Evolutionary conservation across 352 stramenopile genomes (phyloP), one percentile per base, ranked within the genome.

Genomic region (Phytophthora pini): DNA sequence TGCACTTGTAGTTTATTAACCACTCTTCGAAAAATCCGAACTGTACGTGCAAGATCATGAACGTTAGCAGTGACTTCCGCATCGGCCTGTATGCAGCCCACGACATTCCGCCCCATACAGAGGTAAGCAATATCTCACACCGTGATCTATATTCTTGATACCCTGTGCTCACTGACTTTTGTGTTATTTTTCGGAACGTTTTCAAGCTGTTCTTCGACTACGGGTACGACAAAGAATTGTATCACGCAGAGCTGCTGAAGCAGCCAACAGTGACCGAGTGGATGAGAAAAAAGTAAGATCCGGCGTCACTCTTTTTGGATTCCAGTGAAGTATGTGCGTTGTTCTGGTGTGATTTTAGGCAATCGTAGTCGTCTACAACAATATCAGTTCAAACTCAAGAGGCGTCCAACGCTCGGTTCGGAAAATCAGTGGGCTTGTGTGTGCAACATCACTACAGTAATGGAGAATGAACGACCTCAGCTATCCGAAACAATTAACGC

Each of bases 1-100:
- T 17, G 52, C 11, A 36, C 31, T n/a, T 53, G n/a, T 47, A 92
- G 71, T 98, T 96, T 81, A 93, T 96, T 50, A 97, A 98, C 51
- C 93, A 98, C 67, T 81, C 68, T 2, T 76, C 69, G 34, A 69
- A 71, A 46, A 80, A 79, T 61, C 87, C 92, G 8, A 98, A 98
- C 64, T 97, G 89, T 60, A 84, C 87, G 54, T 84, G 92, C 32
- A 94, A 92, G 68, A 95, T 97, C 61, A 86, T 97, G 50, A 88
- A 94, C 55, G 86, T 98, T 6, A 96, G 97, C 65, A 97, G 94
- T 31, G 90, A 98, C 72, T 90, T 91, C 52, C 83, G 90, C 27
- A 98, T 99, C 59, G 94, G 89, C 5, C 86, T 99, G 32, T 99
- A 93, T 80, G 95, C 96, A 13, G 76, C 85, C 5, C 72, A 88